Conservation (phyloP, 192 early-diverging fungal genomes). For the Coemansia sp. region DNA sequence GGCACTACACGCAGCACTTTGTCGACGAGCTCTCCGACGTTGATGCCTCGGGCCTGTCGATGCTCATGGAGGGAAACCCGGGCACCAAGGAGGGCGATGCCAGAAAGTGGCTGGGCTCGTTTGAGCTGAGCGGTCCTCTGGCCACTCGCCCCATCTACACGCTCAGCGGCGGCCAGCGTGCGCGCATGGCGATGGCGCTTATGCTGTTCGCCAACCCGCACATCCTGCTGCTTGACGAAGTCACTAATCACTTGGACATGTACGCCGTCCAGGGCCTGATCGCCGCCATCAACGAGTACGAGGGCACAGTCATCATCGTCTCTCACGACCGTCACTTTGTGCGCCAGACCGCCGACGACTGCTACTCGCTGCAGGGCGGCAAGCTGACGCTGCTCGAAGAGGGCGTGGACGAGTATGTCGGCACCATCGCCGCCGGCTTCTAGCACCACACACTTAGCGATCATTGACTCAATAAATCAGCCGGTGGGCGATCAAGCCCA, state of each 20-base stretch:
- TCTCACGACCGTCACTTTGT: slow-evolving; percentile 91
- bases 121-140: slow-evolving; percentile 71
- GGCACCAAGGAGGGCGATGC: slow-evolving; percentile 62
- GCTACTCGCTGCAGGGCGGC: slow-evolving; percentile 58
- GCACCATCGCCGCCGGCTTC: too few relatives aligned
- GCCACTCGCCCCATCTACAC: slow-evolving; percentile 63
- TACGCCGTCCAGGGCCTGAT: slow-evolving; percentile 78
- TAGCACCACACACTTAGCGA: too few relatives aligned
- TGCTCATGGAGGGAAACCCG: slow-evolving; percentile 55
- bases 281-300: slow-evolving; percentile 68
- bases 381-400: slow-evolving; percentile 61
- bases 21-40: slow-evolving; percentile 69
- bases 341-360: slow-evolving; percentile 61
- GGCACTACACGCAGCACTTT: slow-evolving; percentile 85
- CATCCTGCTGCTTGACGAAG: slow-evolving; percentile 77
- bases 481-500: not conserved
- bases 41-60: slow-evolving; percentile 55
- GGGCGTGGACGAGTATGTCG: slow-evolving; percentile 71
- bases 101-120: slow-evolving; percentile 74
- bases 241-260: slow-evolving; percentile 92
- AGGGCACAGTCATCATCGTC: slow-evolving; percentile 80
- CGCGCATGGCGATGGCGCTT: slow-evolving; percentile 75
- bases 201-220: slow-evolving; percentile 69
- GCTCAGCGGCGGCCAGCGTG: slow-evolving; percentile 84
- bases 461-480: not conserved